Evolutionary conservation across 139 green algal genomes (phyloP).

Genomic region (Prasinococcaceae sp.): DNA sequence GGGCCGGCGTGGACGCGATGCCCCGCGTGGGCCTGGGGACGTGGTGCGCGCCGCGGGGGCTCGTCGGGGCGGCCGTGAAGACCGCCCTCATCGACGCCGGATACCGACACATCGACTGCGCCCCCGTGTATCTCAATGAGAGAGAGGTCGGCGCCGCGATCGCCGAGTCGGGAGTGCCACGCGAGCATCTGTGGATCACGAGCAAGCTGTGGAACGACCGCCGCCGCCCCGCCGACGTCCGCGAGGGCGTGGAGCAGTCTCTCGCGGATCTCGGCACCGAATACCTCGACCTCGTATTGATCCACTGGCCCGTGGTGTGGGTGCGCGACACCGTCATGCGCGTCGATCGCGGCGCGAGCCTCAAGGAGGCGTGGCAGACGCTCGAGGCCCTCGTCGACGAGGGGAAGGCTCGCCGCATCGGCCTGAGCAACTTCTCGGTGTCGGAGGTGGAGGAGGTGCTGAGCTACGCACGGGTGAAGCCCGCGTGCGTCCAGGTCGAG

Average conservation of each 20-base stretch:
- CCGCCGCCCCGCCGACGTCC: neutral
- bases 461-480: neutral
- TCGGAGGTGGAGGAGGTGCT: neutral
- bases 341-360: neutral
- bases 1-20: no score
- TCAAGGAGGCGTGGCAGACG: slow-evolving; percentile 3
- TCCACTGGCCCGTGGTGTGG: slow-evolving; percentile 7
- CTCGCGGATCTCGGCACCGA: slow-evolving; percentile 1
- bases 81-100: neutral
- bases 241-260: neutral
- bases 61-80: neutral
- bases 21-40: slow-evolving; percentile 10
- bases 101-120: slow-evolving; percentile 13
- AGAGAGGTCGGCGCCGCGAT: slow-evolving; percentile 9
- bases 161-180: neutral
- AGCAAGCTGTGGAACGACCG: slow-evolving; percentile 1
- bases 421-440: slow-evolving; percentile 7
- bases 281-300: slow-evolving; percentile 2
- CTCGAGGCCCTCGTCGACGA: slow-evolving; percentile 1
- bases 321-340: no score
- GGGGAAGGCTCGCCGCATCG: neutral
- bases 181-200: slow-evolving; percentile 7
- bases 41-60: slow-evolving; percentile 2
- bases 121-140: slow-evolving; percentile 16
- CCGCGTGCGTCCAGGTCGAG: slow-evolving; percentile 17